Conservation (phyloP, 768 basidiomycete genomes). For the Calocera viscosa region DNA sequence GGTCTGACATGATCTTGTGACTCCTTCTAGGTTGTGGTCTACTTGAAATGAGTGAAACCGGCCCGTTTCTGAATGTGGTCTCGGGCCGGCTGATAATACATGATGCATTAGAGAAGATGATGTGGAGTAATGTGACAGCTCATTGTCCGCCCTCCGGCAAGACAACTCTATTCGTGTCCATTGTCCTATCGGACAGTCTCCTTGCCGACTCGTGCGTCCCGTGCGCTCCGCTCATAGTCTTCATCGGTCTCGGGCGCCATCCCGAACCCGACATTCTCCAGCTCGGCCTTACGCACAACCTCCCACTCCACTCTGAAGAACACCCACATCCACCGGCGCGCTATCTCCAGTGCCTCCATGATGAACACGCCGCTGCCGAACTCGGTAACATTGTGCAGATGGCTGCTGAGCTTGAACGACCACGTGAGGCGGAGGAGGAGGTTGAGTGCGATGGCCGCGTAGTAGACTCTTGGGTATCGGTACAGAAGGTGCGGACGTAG, state of each 20-base stretch:
- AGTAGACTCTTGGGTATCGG: constrained; percentile 67
- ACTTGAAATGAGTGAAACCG: no score
- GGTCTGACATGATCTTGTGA: no score
- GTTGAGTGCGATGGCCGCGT: constrained; percentile 68
- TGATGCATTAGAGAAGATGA: neutral
- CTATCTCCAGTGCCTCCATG: constrained; percentile 79
- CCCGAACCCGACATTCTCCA: neutral
- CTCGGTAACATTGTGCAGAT: constrained; percentile 66
- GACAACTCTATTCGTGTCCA: no score
- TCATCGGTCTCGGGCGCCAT: neutral
- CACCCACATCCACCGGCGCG: constrained; percentile 95
- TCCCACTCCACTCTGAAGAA: constrained; percentile 98
- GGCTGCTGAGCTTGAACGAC: constrained; percentile 80
- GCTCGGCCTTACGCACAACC: constrained; percentile 46
- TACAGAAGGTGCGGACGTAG: constrained; percentile 65
- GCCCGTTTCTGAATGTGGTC: no score
- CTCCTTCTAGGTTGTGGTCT: no score
- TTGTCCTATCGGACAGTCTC: neutral
- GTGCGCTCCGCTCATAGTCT: constrained; percentile 11
- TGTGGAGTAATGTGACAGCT: neutral
- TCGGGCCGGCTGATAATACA: neutral
- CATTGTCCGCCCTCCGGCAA: neutral
- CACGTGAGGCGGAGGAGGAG: constrained; percentile 83
- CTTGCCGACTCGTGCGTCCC: neutral
- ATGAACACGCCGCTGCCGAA: constrained; percentile 75